Conservation (phyloP, 805 yeast species). For the Pichia sporocuriosa region DNA sequence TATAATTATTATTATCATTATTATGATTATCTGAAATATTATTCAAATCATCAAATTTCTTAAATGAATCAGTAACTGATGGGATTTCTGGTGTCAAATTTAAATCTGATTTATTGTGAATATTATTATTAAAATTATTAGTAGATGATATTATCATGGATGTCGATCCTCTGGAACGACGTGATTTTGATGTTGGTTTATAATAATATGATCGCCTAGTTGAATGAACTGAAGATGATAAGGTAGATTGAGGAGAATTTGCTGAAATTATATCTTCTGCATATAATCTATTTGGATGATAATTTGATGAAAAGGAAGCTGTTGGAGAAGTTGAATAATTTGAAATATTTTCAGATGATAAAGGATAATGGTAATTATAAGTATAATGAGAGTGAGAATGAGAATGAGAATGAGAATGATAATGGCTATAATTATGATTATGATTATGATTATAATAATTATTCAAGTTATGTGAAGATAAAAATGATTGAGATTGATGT, state of each 20-base stretch:
- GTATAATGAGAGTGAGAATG: slow-evolving; percentile 3
- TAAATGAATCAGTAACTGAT: too few relatives aligned
- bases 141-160: too few relatives aligned
- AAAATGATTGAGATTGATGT: slow-evolving; percentile 3
- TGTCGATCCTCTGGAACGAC: slow-evolving; percentile 14
- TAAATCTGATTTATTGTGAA: background rate
- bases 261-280: slow-evolving; percentile 7
- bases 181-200: slow-evolving; percentile 16
- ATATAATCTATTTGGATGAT: slow-evolving; percentile 10
- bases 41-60: background rate
- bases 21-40: background rate
- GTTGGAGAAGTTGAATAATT: slow-evolving; percentile 13
- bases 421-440: background rate
- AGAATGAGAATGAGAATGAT: slow-evolving; percentile 4
- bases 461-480: slow-evolving; percentile 1
- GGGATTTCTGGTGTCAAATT: too few relatives aligned
- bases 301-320: slow-evolving; percentile 2
- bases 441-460: slow-evolving; percentile 2
- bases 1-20: background rate
- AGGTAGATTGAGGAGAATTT: slow-evolving; percentile 5
- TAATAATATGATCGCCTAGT: slow-evolving; percentile 25
- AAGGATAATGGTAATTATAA: slow-evolving; percentile 6
- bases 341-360: background rate
- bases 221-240: slow-evolving; percentile 15
- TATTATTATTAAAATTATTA: background rate